Evolutionary conservation across 2,329 filamentous ascomycete species (phyloP).

Genomic region (Diplodia seriata): DNA sequence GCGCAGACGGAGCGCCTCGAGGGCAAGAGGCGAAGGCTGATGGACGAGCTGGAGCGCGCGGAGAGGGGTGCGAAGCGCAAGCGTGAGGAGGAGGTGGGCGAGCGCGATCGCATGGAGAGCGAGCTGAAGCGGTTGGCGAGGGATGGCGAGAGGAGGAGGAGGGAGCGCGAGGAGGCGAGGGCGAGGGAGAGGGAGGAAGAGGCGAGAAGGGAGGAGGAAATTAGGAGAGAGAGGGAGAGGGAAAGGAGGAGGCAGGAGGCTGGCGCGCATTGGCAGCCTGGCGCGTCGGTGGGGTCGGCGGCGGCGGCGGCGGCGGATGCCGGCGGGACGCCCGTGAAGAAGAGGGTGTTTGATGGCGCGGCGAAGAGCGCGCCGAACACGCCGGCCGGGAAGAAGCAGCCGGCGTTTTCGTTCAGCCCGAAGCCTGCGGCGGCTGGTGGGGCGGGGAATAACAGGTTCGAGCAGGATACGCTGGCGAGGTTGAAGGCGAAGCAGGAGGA

Average conservation of each 20-base stretch:
- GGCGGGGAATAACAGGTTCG: conserved; percentile 37
- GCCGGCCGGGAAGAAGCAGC: conserved; percentile 44
- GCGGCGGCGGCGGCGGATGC: not conserved
- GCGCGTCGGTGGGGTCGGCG: conserved; percentile 21
- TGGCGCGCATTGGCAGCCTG: conserved; percentile 35
- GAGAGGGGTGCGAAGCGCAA: conserved; percentile 65
- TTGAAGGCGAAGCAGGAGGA: conserved; percentile 51
- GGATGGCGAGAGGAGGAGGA: conserved; percentile 29
- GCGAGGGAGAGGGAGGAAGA: conserved; percentile 53
- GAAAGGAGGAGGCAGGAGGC: conserved; percentile 60
- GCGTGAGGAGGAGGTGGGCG: conserved; percentile 52
- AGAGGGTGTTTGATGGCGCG: conserved; percentile 27
- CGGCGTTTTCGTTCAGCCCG: conserved; percentile 54
- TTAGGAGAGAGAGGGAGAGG: conserved; percentile 54
- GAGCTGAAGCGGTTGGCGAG: conserved; percentile 46
- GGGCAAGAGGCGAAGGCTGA: conserved; percentile 74
- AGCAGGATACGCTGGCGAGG: conserved; percentile 55
- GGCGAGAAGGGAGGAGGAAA: conserved; percentile 53
- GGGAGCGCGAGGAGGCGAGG: conserved; percentile 28
- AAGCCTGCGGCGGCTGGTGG: conserved; percentile 33
- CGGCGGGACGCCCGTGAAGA: conserved; percentile 31
- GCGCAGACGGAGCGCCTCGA: conserved; percentile 77
- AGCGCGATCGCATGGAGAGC: conserved; percentile 60
- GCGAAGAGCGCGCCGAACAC: conserved; percentile 40
- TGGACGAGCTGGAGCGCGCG: conserved; percentile 82